Conservation (phyloP, 208 protist species). For the Willaertia magna region DNA sequence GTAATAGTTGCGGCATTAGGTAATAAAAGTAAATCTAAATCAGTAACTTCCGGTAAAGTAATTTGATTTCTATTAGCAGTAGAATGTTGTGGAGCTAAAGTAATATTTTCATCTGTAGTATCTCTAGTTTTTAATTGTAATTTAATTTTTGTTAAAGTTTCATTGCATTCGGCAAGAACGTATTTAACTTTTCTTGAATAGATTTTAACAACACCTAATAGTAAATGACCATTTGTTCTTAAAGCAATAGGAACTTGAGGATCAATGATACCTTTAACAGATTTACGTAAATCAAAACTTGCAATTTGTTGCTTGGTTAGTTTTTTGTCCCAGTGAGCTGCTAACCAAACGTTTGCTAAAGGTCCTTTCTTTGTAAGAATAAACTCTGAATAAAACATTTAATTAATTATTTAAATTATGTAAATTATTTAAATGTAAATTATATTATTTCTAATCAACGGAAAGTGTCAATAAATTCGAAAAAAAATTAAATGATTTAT, state of each 20-base stretch:
- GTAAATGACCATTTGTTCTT: conserved; percentile 49
- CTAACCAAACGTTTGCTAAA: conserved; percentile 52
- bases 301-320: conserved; percentile 40
- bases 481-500: too few species aligned
- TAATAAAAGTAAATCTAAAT: not conserved
- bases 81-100: not conserved
- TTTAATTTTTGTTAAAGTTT: conserved; percentile 50
- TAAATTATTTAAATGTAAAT: too few species aligned
- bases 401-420: not conserved
- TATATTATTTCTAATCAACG: too few species aligned
- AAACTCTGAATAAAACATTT: conserved; percentile 59
- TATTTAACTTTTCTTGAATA: conserved; percentile 47
- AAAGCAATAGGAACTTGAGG: conserved; percentile 47
- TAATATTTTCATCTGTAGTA: not conserved
- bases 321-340: conserved; percentile 54
- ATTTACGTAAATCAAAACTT: conserved; percentile 36
- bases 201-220: conserved; percentile 57
- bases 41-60: not conserved
- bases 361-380: conserved; percentile 49
- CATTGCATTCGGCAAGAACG: conserved; percentile 45
- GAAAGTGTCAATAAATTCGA: too few species aligned
- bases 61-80: not conserved
- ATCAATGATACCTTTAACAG: conserved; percentile 37
- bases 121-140: conserved; percentile 12
- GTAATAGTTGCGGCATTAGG: not conserved